phyloP scores from a whole-genome alignment of 108 stramenopile genomes.

The Craspedostauros australis region DNA sequence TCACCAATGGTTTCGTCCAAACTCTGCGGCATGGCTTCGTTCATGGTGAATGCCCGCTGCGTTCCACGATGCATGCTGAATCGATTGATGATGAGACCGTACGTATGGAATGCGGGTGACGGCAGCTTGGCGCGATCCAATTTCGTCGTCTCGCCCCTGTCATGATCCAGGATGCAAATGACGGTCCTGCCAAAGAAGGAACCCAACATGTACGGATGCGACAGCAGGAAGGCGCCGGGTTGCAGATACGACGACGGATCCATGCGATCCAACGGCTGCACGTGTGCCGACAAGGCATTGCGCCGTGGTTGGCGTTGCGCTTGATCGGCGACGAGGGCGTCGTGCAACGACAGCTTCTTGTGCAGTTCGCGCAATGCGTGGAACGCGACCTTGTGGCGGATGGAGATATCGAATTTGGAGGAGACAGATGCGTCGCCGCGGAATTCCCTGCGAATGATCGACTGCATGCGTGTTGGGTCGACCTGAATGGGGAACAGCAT shows the following conservation, averaged over 20 bases:
- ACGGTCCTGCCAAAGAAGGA: slow-evolving; percentile 63
- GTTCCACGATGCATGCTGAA: slow-evolving; percentile 32
- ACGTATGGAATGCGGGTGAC: slow-evolving; percentile 44
- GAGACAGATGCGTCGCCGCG: slow-evolving; percentile 31
- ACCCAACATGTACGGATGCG: slow-evolving; percentile 75
- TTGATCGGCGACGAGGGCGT: slow-evolving; percentile 13
- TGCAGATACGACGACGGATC: slow-evolving; percentile 34
- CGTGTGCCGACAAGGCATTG: slow-evolving; percentile 16
- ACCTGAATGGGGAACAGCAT: slow-evolving; percentile 29
- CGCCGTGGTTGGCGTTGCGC: slow-evolving; percentile 7
- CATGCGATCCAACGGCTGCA: slow-evolving; percentile 16
- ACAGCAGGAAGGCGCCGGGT: slow-evolving; percentile 69
- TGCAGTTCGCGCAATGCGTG: slow-evolving; percentile 59
- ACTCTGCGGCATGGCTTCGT: slow-evolving; percentile 19
- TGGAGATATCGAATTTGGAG: slow-evolving; percentile 28
- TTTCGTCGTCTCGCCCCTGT: slow-evolving; percentile 8
- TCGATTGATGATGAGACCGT: slow-evolving; percentile 78
- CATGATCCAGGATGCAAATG: slow-evolving; percentile 69
- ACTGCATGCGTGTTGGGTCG: slow-evolving; percentile 21
- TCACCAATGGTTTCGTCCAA: slow-evolving; percentile 55
- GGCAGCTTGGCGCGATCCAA: not conserved
- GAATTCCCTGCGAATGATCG: slow-evolving; percentile 71
- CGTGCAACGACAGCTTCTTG: slow-evolving; percentile 60
- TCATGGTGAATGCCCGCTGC: slow-evolving; percentile 12
- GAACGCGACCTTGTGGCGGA: slow-evolving; percentile 60